A percentile compares a stretch with the other conserved stretches of the same genome.
Evolutionary conservation across 331 rosid genomes (phyloP).

Genomic region (Phaseolus coccineus): DNA sequence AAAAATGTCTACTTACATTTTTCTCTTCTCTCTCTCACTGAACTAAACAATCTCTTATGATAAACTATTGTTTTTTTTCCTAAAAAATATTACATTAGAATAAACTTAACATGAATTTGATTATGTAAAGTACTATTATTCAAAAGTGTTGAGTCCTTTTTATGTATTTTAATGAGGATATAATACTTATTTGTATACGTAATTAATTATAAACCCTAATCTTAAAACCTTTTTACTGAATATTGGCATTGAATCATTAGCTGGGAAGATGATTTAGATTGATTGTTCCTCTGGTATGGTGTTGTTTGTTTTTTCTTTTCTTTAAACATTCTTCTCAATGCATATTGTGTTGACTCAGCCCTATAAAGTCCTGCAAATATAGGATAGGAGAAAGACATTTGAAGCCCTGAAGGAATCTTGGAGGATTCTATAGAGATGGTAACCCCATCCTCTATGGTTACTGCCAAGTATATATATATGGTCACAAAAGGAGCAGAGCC

Average conservation of each 20-base stretch:
- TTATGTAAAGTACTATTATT: no score
- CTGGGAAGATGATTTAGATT: not conserved
- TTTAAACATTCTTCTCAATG: not conserved
- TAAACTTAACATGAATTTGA: no score
- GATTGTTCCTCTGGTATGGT: not conserved
- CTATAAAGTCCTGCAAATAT: slow-evolving; percentile 51
- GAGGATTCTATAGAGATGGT: not conserved
- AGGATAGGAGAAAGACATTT: not conserved
- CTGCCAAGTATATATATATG: not conserved
- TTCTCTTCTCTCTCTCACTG: no score
- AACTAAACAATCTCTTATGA: no score
- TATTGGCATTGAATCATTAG: not conserved
- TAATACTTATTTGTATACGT: no score
- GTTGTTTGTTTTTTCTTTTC: not conserved
- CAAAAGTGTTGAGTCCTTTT: no score
- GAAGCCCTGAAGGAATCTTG: not conserved
- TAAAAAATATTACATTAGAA: no score
- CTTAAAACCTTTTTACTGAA: not conserved
- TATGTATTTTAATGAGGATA: no score
- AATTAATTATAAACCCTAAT: not conserved
- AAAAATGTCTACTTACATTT: no score
- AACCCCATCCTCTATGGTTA: not conserved
- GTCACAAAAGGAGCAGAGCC: slow-evolving; percentile 16
- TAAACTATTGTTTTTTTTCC: no score
- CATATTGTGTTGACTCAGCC: slow-evolving; percentile 48